Evolutionary conservation across 306 rosid species (phyloP).

Genomic region (Trichosanthes truncata): DNA sequence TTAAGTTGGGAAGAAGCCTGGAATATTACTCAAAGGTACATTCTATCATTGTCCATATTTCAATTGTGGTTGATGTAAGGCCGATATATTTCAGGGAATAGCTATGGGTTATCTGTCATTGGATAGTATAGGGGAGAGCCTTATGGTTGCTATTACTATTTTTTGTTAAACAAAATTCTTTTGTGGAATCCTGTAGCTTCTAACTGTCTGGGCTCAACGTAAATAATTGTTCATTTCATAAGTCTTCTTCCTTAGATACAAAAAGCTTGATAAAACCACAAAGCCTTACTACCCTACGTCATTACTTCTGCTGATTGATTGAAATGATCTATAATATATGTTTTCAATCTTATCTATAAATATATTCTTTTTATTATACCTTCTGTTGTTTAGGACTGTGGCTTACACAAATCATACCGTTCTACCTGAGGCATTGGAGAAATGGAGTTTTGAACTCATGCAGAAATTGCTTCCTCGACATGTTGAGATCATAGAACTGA

Average conservation of each 20-base stretch:
- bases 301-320: neutral
- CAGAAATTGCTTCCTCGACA: slow-evolving; percentile 90
- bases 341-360: slow-evolving; percentile 11
- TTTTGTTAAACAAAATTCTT: neutral
- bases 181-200: neutral
- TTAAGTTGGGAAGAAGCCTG: slow-evolving; percentile 93
- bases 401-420: slow-evolving; percentile 98
- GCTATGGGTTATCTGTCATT: neutral
- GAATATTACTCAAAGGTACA: slow-evolving; percentile 79
- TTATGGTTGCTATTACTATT: neutral
- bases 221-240: neutral
- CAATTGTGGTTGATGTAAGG: neutral
- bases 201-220: neutral
- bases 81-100: neutral
- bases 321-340: neutral
- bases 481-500: slow-evolving; percentile 75
- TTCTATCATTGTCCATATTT: neutral
- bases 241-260: neutral
- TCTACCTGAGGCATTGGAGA: slow-evolving; percentile 98
- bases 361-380: slow-evolving; percentile 20
- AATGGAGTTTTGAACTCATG: slow-evolving; percentile 92
- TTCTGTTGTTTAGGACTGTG: slow-evolving; percentile 51
- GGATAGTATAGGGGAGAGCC: neutral
- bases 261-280: neutral
- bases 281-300: neutral